Percentiles rank a stretch among this genome's conserved stretches.
phyloP scores from a whole-genome alignment of 2,329 filamentous ascomycete genomes.

The Apiospora malaysiana region DNA sequence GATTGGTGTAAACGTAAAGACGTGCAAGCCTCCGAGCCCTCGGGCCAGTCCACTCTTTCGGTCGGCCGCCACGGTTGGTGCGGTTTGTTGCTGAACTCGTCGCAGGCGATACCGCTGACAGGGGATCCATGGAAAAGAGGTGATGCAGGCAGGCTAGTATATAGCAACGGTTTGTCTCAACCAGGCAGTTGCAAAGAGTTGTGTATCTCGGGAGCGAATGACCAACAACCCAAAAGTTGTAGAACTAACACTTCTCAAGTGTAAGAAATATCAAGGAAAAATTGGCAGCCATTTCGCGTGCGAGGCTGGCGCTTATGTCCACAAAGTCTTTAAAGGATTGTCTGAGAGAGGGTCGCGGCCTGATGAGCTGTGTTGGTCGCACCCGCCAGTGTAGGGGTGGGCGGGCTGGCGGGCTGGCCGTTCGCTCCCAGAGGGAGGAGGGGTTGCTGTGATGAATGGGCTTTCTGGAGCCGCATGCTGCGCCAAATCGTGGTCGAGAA shows the following conservation, averaged over 20 bases:
- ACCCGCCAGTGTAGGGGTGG: not conserved
- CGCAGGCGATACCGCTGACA: not conserved
- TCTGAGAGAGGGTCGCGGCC: not conserved
- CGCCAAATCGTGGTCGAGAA: not conserved
- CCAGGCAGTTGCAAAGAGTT: not conserved
- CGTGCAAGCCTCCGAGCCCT: slow-evolving; percentile 59
- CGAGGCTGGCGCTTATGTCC: slow-evolving; percentile 17
- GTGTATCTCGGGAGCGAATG: not conserved
- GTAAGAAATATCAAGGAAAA: not conserved
- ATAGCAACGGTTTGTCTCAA: not conserved
- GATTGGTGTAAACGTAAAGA: slow-evolving; percentile 62
- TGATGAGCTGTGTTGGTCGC: not conserved
- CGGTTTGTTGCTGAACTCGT: slow-evolving; percentile 29
- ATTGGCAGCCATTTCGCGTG: not conserved
- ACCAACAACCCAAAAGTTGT: not conserved
- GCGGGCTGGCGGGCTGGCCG: not conserved
- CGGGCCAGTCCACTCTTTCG: slow-evolving; percentile 60
- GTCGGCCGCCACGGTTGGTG: slow-evolving; percentile 51
- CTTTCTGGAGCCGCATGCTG: not conserved
- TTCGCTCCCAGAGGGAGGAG: not conserved
- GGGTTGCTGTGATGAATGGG: not conserved
- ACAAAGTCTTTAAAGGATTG: not conserved
- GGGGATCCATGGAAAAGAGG: not conserved
- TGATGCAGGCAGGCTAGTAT: not conserved
- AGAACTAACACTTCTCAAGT: not conserved